A percentile compares a stretch with the other conserved stretches of the same genome.
phyloP scores from a whole-genome alignment of 208 protist species.

The Trichomonas vaginalis region DNA sequence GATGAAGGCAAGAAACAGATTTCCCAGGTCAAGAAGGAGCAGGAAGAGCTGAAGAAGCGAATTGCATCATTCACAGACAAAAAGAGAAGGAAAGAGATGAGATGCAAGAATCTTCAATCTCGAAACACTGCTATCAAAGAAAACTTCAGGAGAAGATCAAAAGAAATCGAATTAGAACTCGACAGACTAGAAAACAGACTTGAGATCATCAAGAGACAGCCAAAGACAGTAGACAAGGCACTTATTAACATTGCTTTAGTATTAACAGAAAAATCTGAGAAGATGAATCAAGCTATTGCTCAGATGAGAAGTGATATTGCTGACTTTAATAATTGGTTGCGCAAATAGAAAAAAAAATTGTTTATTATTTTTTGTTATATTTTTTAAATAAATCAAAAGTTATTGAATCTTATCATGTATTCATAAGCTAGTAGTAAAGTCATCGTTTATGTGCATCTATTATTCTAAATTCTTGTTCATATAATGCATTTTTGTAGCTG shows the following conservation, averaged over 20 bases:
- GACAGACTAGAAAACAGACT: slow-evolving; percentile 1
- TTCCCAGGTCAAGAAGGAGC: neutral
- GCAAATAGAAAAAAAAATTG: too few relatives aligned
- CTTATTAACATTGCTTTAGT: neutral
- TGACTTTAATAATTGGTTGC: neutral
- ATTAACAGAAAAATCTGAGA: neutral
- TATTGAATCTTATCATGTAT: too few relatives aligned
- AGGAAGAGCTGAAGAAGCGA: neutral
- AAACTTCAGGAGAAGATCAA: neutral
- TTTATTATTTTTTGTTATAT: neutral
- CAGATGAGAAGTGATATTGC: neutral
- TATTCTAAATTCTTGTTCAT: too few relatives aligned
- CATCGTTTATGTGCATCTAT: too few relatives aligned
- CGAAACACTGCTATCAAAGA: neutral
- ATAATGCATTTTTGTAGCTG: too few relatives aligned
- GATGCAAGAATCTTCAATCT: neutral
- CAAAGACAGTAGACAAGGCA: neutral
- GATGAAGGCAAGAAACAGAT: neutral
- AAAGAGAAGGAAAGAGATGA: neutral
- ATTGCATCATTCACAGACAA: neutral
- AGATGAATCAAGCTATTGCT: neutral
- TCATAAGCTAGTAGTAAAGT: too few relatives aligned
- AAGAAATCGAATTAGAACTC: neutral
- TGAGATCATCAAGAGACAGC: neutral
- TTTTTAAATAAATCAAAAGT: too few relatives aligned